These are phyloP conservation scores for Lanmaoa rubissima DNA, from an alignment of 768 basidiomycete genomes.

Conservation along the genomic window DNA sequence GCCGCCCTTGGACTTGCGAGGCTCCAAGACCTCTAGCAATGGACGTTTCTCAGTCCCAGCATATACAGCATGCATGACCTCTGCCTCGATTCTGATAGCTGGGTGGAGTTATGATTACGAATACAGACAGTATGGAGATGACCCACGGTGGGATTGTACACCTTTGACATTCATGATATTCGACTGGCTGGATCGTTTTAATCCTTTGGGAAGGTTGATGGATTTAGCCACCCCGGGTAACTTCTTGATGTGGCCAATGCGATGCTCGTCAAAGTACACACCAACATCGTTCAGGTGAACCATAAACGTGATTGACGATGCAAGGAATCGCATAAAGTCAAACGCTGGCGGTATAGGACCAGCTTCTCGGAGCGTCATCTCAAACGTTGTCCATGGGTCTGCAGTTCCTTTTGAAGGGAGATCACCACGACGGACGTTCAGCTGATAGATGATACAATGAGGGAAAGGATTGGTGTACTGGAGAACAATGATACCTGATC, in stretches of 20 bases:
- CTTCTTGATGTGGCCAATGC: slow-evolving; percentile 68
- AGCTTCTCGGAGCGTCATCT: slow-evolving; percentile 84
- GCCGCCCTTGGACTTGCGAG: too few species aligned
- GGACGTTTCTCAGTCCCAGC: too few species aligned
- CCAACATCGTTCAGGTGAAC: slow-evolving; percentile 68
- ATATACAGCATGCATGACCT: too few species aligned
- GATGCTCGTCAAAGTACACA: slow-evolving; percentile 79
- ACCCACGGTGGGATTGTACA: too few species aligned
- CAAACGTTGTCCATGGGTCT: slow-evolving; percentile 79
- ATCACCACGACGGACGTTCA: slow-evolving; percentile 79
- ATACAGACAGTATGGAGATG: too few species aligned
- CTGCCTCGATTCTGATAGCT: too few species aligned
- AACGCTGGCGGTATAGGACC: slow-evolving; percentile 77
- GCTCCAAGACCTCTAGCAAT: too few species aligned
- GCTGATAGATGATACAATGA: slow-evolving; percentile 37
- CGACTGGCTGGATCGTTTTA: too few species aligned
- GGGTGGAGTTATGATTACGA: too few species aligned
- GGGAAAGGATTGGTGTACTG: neutral
- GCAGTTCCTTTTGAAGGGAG: slow-evolving; percentile 42
- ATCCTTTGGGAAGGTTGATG: slow-evolving; percentile 52
- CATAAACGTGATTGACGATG: slow-evolving; percentile 95
- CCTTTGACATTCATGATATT: too few species aligned
- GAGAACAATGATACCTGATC: slow-evolving; percentile 57
- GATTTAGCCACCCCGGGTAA: slow-evolving; percentile 49
- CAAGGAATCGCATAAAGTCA: slow-evolving; percentile 86